phyloP scores from a whole-genome alignment of 108 stramenopile species.

The Bacterosira constricta region DNA sequence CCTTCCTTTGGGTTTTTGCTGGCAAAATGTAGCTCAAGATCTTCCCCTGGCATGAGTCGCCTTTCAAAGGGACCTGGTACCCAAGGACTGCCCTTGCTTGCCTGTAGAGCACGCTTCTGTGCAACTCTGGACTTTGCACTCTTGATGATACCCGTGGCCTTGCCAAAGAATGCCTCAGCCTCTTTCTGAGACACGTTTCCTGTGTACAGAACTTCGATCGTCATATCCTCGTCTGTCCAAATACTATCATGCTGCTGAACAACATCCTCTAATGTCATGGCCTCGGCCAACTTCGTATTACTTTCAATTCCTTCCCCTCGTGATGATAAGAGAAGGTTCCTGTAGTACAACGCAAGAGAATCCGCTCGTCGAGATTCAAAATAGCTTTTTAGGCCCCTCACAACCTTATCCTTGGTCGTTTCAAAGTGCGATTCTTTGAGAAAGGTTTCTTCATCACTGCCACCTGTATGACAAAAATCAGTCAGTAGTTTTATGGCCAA shows the following conservation, averaged over 20 bases:
- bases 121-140: neutral
- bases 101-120: neutral
- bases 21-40: constrained; percentile 77
- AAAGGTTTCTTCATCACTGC: constrained; percentile 45
- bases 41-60: constrained; percentile 57
- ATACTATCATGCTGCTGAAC: constrained; percentile 55
- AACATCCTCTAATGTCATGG: constrained; percentile 47
- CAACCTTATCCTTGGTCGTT: constrained; percentile 65
- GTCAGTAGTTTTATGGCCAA: constrained; percentile 60
- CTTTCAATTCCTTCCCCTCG: constrained; percentile 56
- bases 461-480: constrained; percentile 27
- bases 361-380: constrained; percentile 75
- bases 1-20: constrained; percentile 75
- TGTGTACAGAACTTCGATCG: constrained; percentile 64
- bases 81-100: constrained; percentile 1
- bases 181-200: constrained; percentile 75
- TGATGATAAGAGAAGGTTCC: constrained; percentile 62
- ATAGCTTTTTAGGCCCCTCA: constrained; percentile 65
- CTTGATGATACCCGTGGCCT: constrained; percentile 34
- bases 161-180: constrained; percentile 59
- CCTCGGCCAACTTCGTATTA: constrained; percentile 46
- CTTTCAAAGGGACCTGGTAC: constrained; percentile 57
- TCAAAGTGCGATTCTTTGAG: constrained; percentile 58
- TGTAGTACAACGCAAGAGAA: constrained; percentile 71
- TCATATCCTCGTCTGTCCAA: constrained; percentile 43